Base-by-base conservation (phyloP, 2,329 filamentous ascomycete genomes). In the Fusarium falciforme region DNA sequence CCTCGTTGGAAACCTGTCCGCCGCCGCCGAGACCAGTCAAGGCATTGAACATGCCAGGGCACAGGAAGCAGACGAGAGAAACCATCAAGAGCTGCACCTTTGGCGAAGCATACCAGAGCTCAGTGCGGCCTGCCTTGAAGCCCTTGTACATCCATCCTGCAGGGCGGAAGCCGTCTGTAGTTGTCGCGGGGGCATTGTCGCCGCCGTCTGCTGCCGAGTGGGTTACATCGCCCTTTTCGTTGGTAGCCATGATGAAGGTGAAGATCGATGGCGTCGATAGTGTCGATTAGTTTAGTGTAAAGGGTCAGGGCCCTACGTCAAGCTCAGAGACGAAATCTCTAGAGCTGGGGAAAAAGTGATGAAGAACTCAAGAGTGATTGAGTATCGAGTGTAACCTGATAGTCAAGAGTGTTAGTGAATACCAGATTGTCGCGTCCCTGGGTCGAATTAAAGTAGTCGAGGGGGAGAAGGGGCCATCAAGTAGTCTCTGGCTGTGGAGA, bases 31-130 rank as follows among this genome's bases (percentile, higher is more conserved):
- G 84, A 69, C 92, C 91, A 69, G 84, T 85, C 67, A 93, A 84
- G 22, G 92, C 90, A 78, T 93, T 93, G 85, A 89, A 93, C 90
- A 93, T 93, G 76, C 92, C 92, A 6, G 92, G 92, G 79, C 92
- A 93, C 70, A 93, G 80, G 85, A 93, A 85, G 77, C 84, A 85
- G 67, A 85, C 83, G 66, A 85, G 74, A 20, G 84, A 83, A 64
- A 95, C 92, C 86, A 95, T 88, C 71, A 93, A 77, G 38, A 95
- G 87, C 83, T 95, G 93, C 57, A 91, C 83, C 78, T 91, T 89
- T 14, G 93, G 93, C 66, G 93, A 94, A 25, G 93, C 93, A 81
- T 93, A 95, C 87, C 91, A 94, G 9, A 92, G 69, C 73, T 87
- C 87, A 67, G 83, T 83, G 59, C 85, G 84, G 20, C 88, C 87